phyloP scores from a whole-genome alignment of 345 rosid genomes.

The Firmiana major region DNA sequence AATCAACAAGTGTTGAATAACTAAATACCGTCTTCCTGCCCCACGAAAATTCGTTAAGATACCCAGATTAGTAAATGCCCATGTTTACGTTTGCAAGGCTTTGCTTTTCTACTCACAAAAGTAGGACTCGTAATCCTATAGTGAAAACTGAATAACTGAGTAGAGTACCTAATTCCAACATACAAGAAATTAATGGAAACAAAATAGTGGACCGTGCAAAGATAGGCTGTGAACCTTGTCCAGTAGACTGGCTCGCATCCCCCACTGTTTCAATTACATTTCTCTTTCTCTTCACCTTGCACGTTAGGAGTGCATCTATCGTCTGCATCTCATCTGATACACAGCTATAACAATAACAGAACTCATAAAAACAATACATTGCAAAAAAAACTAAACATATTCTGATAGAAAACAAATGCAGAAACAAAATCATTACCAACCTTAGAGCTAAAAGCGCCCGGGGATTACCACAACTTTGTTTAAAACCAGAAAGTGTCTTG shows the following conservation, averaged over 20 bases:
- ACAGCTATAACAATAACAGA: constrained; percentile 55
- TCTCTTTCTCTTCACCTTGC: constrained; percentile 74
- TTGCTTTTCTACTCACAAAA: constrained; percentile 5
- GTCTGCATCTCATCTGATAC: constrained; percentile 78
- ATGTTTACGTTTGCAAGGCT: background rate
- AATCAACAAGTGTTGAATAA: background rate
- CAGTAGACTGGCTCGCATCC: constrained; percentile 30
- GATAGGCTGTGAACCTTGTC: constrained; percentile 47
- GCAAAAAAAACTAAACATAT: background rate
- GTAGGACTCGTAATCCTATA: constrained; percentile 1
- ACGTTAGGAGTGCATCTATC: constrained; percentile 72
- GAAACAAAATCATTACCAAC: constrained; percentile 41
- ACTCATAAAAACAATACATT: constrained; percentile 18
- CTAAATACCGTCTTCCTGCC: background rate
- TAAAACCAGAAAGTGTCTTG: constrained; percentile 59
- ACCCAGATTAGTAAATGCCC: background rate
- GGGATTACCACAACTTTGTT: constrained; percentile 72
- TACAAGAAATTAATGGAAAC: background rate
- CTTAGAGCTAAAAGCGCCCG: constrained; percentile 73
- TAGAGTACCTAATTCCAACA: constrained; percentile 8
- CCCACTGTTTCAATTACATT: constrained; percentile 28
- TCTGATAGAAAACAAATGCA: background rate
- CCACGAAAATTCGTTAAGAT: constrained; percentile 11
- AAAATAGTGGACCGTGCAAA: background rate
- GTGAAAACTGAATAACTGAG: background rate